A percentile compares a stretch with the other conserved stretches of the same genome.
Evolutionary conservation across 1,139 yeast genomes (phyloP).

Genomic region (Blastobotrys persicus): DNA sequence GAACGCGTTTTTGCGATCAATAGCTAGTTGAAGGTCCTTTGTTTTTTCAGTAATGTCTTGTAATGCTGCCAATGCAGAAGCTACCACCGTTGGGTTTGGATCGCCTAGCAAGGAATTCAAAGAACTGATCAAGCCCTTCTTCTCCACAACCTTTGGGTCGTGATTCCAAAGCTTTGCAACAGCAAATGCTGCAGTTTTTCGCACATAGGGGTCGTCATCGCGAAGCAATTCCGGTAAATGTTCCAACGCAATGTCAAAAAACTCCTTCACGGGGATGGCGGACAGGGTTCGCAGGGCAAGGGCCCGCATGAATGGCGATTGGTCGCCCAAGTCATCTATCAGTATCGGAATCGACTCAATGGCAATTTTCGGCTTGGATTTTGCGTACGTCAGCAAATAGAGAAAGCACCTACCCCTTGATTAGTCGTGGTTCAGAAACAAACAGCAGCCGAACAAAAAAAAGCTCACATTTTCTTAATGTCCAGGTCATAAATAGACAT

Average conservation of each 20-base stretch:
- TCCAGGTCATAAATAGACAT: conserved; percentile 68
- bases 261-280: conserved; percentile 55
- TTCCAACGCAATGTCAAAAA: conserved; percentile 45
- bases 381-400: conserved; percentile 60
- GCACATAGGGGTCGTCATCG: conserved; percentile 58
- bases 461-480: conserved; percentile 57
- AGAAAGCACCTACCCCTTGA: conserved; percentile 34
- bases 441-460: too few species aligned
- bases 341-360: conserved; percentile 57
- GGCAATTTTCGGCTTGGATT: conserved; percentile 56
- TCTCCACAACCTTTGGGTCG: conserved; percentile 49
- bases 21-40: conserved; percentile 48
- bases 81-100: conserved; percentile 57
- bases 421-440: too few species aligned
- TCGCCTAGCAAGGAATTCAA: conserved; percentile 62
- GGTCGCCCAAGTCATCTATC: conserved; percentile 48
- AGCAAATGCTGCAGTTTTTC: conserved; percentile 68
- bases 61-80: conserved; percentile 72
- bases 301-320: conserved; percentile 45
- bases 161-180: conserved; percentile 66
- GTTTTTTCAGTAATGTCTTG: conserved; percentile 61
- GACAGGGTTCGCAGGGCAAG: conserved; percentile 66
- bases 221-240: conserved; percentile 42
- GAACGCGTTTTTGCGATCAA: conserved; percentile 57
- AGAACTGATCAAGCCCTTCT: conserved; percentile 48